These are phyloP conservation scores for Kalmusia sp. DNA, from an alignment of 2,329 filamentous ascomycete species.

Conservation along the genomic window DNA sequence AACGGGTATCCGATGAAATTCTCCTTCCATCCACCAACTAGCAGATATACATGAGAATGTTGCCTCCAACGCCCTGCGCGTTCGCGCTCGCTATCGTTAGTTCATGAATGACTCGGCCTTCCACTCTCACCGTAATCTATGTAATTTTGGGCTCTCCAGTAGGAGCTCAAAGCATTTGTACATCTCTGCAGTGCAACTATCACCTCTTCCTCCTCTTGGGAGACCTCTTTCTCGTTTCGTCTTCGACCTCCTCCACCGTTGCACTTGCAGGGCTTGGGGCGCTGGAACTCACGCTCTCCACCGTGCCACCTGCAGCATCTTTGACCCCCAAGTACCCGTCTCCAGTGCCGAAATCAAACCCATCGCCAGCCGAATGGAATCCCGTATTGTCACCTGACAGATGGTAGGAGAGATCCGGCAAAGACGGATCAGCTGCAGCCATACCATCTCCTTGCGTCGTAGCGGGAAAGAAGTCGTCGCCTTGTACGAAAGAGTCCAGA, in stretches of 20 bases:
- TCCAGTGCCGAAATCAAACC: not conserved
- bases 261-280: conserved; percentile 45
- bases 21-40: no score
- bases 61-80: not conserved
- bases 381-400: conserved; percentile 17
- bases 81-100: conserved; percentile 1
- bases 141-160: no score
- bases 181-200: no score
- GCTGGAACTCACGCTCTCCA: conserved; percentile 52
- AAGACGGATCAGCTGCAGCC: conserved; percentile 9
- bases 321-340: conserved; percentile 16
- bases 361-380: conserved; percentile 9
- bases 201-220: conserved; percentile 41
- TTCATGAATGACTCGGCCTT: not conserved
- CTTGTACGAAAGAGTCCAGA: conserved; percentile 65
- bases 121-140: not conserved
- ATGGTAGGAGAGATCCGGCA: conserved; percentile 39
- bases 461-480: conserved; percentile 60
- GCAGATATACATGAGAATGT: no score
- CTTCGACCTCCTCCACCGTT: conserved; percentile 46
- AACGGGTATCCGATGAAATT: not conserved
- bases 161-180: no score
- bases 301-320: conserved; percentile 23
- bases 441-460: not conserved
- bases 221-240: conserved; percentile 34